Evolutionary conservation across 2,329 filamentous ascomycete species (phyloP), one percentile per base, ranked within the genome.

Genomic region (Cladobotryum mycophilum): DNA sequence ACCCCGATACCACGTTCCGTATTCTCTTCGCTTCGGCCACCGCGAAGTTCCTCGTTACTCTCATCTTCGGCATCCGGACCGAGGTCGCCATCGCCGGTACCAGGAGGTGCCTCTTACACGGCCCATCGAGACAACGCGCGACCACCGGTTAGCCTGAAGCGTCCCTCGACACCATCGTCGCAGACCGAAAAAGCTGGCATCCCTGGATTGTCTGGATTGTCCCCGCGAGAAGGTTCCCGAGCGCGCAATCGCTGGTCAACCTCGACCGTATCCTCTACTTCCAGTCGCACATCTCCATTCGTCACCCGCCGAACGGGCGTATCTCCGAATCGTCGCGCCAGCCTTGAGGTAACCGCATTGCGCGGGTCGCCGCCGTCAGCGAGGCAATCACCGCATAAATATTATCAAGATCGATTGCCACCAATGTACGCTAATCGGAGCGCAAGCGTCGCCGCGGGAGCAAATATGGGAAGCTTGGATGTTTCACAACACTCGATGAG

Each of bases 181-280:
- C 52, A 51, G 15, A 45, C 52, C 49, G 51, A 38, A 40, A 44
- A 54, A 17, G 49, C 54, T 22, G 53, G 58, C 9, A 30, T 30
- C 9, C 25, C 25, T 30, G 25, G 25, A 37, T 45, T 51, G 46
- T 52, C 58, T 61, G 53, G 60, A 63, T 18, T 64, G 62, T 48
- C 65, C 64, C 54, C 57, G 41, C 52, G 67, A 60, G 74, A 78
- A 51, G 65, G 68, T 41, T 68, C 74, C 38, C 73, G 71, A 61
- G 74, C 73, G 55, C 67, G 76, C 53, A 75, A 79, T 60, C 72
- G 76, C 60, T 78, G 76, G 76, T 79, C 76, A 12, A 52, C 49
- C 2, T 54, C 52, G 30, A 48, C 49, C 40, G 66, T 70, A 17
- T 80, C 78, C 13, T 78, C 76, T 46, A 62, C 67, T 8, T 79